Evolutionary conservation across 2,329 filamentous ascomycete species (phyloP).

Genomic region (Simplicillium sp.): DNA sequence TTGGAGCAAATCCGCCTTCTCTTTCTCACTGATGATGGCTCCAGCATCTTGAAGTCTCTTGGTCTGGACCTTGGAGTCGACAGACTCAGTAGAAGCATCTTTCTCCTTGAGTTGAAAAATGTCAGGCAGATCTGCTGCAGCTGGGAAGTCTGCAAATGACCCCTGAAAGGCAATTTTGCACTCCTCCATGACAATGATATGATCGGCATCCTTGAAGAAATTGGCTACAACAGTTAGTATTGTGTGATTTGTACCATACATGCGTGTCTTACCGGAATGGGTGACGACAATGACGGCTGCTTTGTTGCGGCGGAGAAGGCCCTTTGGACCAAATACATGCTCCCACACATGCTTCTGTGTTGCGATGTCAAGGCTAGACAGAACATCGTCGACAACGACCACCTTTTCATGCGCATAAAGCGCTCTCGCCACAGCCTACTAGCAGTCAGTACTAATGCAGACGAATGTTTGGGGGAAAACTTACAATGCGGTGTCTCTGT

Average conservation of each 20-base stretch:
- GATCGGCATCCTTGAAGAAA: conserved; percentile 1
- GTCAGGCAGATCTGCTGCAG: neutral
- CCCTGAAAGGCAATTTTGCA: neutral
- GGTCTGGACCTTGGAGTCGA: neutral
- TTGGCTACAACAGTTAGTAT: conserved; percentile 11
- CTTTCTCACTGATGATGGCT: neutral
- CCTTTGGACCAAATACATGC: too few relatives aligned
- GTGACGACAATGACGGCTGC: too few relatives aligned
- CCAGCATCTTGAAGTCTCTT: neutral
- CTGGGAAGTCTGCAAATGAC: neutral
- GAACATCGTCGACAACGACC: conserved; percentile 77
- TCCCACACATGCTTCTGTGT: too few relatives aligned
- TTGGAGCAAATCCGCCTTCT: neutral
- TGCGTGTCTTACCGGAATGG: too few relatives aligned
- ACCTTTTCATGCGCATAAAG: conserved; percentile 85
- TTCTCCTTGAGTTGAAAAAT: neutral
- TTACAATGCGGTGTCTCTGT: conserved; percentile 12
- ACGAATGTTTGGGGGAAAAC: neutral
- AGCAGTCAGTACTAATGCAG: conserved; percentile 64
- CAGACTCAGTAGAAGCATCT: neutral
- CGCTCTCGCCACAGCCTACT: conserved; percentile 73
- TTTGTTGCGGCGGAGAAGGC: too few relatives aligned
- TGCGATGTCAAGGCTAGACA: conserved; percentile 66
- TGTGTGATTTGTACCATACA: too few relatives aligned
- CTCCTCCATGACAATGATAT: neutral